These are phyloP conservation scores for Tetrahymena malaccensis DNA, from an alignment of 73 alveolate genomes.

Conservation along the genomic window DNA sequence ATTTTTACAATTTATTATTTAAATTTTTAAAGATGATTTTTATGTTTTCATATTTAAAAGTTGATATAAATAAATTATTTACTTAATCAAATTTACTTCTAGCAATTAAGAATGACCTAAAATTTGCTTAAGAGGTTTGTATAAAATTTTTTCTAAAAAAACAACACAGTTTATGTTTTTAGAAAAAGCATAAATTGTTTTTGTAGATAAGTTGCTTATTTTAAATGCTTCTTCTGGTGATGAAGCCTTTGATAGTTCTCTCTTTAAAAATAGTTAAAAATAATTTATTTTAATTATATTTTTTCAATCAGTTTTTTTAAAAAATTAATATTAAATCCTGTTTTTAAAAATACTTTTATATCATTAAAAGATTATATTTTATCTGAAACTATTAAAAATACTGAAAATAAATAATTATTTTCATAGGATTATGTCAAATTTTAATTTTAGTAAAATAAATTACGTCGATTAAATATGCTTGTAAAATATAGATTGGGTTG, in stretches of 20 bases:
- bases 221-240: not conserved
- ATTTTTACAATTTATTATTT: not conserved
- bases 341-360: no score
- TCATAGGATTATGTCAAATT: not conserved
- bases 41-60: no score
- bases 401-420: no score
- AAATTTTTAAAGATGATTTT: no score
- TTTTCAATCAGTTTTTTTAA: not conserved
- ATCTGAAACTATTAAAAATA: no score
- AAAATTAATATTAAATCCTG: not conserved
- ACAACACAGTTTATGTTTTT: not conserved
- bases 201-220: not conserved
- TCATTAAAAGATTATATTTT: no score
- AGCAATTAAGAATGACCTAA: not conserved
- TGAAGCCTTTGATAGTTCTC: not conserved
- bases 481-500: not conserved
- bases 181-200: not conserved
- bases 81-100: not conserved
- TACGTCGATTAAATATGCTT: not conserved
- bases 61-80: not conserved
- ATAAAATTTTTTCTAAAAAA: not conserved
- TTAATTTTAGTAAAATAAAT: not conserved
- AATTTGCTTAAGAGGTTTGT: not conserved
- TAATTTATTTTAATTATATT: not conserved
- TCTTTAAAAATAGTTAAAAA: not conserved